A percentile compares a stretch with the other conserved stretches of the same genome.
phyloP scores from a whole-genome alignment of 331 rosid genomes.

The Pyracantha coccinea region DNA sequence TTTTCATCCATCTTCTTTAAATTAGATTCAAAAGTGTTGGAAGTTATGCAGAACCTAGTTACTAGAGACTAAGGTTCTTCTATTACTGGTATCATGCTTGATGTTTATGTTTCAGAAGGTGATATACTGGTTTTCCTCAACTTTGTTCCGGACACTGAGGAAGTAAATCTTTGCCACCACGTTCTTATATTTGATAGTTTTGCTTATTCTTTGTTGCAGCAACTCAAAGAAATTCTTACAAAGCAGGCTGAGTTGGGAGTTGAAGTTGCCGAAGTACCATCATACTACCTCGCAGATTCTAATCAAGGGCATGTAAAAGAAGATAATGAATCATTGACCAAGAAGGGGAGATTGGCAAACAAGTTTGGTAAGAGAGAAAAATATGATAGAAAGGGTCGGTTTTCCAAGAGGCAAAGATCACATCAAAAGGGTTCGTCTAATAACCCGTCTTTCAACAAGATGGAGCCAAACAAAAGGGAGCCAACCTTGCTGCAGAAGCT shows the following conservation, averaged over 20 bases:
- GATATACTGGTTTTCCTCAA: not conserved
- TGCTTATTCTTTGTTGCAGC: constrained; percentile 22
- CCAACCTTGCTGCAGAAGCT: constrained; percentile 77
- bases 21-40: not conserved
- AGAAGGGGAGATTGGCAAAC: constrained; percentile 37
- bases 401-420: constrained; percentile 45
- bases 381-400: constrained; percentile 22
- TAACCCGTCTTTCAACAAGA: constrained; percentile 15
- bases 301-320: constrained; percentile 23
- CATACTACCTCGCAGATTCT: constrained; percentile 49
- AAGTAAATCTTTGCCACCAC: not conserved
- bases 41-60: not conserved
- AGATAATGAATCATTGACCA: constrained; percentile 14
- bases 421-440: constrained; percentile 17
- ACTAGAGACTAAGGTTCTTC: not conserved
- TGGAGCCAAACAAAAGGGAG: constrained; percentile 13
- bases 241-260: constrained; percentile 90
- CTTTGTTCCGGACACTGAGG: not conserved
- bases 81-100: not conserved
- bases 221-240: constrained; percentile 77
- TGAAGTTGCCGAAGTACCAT: constrained; percentile 92
- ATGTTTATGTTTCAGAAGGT: not conserved
- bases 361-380: constrained; percentile 40
- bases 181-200: not conserved
- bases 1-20: not conserved